Evolutionary conservation across 768 basidiomycete species (phyloP).

Genomic region (Aureoboletus auriporus): DNA sequence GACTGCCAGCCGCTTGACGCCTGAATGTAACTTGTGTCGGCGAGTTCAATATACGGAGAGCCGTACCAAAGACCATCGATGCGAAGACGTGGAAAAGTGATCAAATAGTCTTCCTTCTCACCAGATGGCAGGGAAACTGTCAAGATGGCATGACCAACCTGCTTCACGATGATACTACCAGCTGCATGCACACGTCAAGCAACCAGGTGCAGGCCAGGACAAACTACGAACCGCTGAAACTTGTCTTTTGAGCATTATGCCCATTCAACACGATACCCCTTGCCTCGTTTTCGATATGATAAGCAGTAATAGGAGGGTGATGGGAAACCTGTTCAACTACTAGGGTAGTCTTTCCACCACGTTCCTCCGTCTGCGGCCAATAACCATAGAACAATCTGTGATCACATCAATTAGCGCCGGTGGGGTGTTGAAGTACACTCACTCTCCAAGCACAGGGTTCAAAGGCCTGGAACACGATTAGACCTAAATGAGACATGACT

Average conservation of each 20-base stretch:
- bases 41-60: constrained; percentile 89
- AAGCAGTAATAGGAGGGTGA: constrained; percentile 86
- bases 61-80: constrained; percentile 94
- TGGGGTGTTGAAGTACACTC: constrained; percentile 28
- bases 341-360: constrained; percentile 76
- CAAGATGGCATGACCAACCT: constrained; percentile 90
- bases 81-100: constrained; percentile 87
- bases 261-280: constrained; percentile 79
- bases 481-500: constrained; percentile 4
- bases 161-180: constrained; percentile 82
- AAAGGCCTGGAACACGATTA: constrained; percentile 58
- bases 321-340: constrained; percentile 97
- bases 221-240: constrained; percentile 63
- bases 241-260: constrained; percentile 94
- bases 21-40: constrained; percentile 78
- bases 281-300: constrained; percentile 76
- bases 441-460: constrained; percentile 95
- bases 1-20: constrained; percentile 57
- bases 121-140: constrained; percentile 60
- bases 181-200: constrained; percentile 31
- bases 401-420: constrained; percentile 1
- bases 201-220: background rate
- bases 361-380: constrained; percentile 69
- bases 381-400: constrained; percentile 78
- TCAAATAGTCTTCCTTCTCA: constrained; percentile 68